phyloP scores from a whole-genome alignment of 2,329 filamentous ascomycete genomes.

The Nemania sp. region DNA sequence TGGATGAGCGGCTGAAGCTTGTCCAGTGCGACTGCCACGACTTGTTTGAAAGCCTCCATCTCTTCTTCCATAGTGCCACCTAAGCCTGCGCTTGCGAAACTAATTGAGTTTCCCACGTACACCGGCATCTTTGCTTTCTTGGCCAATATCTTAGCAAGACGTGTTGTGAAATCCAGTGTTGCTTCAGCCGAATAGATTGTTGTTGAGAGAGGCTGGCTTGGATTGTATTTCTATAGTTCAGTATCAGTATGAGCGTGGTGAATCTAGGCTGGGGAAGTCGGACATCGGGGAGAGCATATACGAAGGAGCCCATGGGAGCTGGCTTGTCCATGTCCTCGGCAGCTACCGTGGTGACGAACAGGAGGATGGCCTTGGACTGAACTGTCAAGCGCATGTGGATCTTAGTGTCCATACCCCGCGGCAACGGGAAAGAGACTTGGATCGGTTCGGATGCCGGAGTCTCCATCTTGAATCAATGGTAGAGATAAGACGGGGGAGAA shows the following conservation, averaged over 20 bases:
- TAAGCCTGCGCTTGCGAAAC: slow-evolving; percentile 71
- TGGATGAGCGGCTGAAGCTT: slow-evolving; percentile 49
- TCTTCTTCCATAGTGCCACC: slow-evolving; percentile 89
- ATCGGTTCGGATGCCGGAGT: slow-evolving; percentile 31
- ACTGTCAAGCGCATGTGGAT: slow-evolving; percentile 64
- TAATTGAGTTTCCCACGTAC: slow-evolving; percentile 91
- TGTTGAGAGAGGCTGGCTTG: slow-evolving; percentile 71
- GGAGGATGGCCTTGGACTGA: slow-evolving; percentile 58
- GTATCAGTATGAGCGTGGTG: slow-evolving; percentile 7
- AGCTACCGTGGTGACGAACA: slow-evolving; percentile 64
- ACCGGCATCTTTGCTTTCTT: slow-evolving; percentile 71
- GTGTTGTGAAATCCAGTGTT: slow-evolving; percentile 83
- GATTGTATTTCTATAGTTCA: slow-evolving; percentile 50
- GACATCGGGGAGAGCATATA: slow-evolving; percentile 93
- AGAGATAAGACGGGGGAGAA: too few relatives aligned
- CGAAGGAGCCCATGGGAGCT: slow-evolving; percentile 79
- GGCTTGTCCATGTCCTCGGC: slow-evolving; percentile 54
- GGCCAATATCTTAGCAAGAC: slow-evolving; percentile 83
- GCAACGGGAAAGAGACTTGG: slow-evolving; percentile 63
- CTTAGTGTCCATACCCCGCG: slow-evolving; percentile 61
- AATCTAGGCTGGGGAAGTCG: slow-evolving; percentile 29
- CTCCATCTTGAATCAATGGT: too few relatives aligned
- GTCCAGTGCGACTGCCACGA: slow-evolving; percentile 69
- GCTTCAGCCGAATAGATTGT: slow-evolving; percentile 75
- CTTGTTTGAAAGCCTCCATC: slow-evolving; percentile 80